Percentiles rank a stretch among this genome's conserved stretches.
Conservation (phyloP, 1,284 basidiomycete species). For the Anthracocystis setariae region DNA sequence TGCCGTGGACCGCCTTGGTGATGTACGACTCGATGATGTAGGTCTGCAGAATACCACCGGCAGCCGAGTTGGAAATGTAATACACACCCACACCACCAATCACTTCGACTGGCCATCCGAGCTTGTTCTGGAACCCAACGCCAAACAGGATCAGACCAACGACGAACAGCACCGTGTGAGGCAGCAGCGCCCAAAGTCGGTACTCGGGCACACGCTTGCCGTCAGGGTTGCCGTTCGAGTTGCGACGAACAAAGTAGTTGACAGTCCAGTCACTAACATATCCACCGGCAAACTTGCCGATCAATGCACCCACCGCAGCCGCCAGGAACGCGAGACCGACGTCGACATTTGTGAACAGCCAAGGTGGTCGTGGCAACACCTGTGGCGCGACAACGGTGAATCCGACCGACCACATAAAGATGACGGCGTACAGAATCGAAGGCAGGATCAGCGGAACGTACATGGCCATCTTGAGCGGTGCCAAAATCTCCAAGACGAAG, state of each 20-base stretch:
- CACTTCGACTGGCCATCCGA: slow-evolving; percentile 67
- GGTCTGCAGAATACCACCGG: slow-evolving; percentile 41
- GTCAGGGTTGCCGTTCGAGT: slow-evolving; percentile 24
- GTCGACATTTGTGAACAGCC: slow-evolving; percentile 59
- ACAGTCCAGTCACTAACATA: slow-evolving; percentile 63
- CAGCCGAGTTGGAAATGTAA: slow-evolving; percentile 50
- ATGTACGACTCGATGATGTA: slow-evolving; percentile 68
- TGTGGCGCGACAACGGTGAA: slow-evolving; percentile 66
- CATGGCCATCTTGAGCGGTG: slow-evolving; percentile 57
- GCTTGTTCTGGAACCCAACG: slow-evolving; percentile 54
- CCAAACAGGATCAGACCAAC: slow-evolving; percentile 64
- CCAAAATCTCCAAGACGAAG: slow-evolving; percentile 53
- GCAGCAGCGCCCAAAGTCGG: slow-evolving; percentile 65
- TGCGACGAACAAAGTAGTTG: slow-evolving; percentile 54
- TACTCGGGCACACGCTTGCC: slow-evolving; percentile 67
- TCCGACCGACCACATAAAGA: slow-evolving; percentile 67
- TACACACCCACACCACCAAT: slow-evolving; percentile 67
- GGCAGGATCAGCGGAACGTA: slow-evolving; percentile 52
- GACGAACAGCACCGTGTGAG: slow-evolving; percentile 62
- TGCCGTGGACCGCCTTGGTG: slow-evolving; percentile 62
- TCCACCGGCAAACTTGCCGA: slow-evolving; percentile 68
- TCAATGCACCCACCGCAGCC: slow-evolving; percentile 61
- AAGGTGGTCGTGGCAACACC: slow-evolving; percentile 65
- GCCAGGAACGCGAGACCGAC: slow-evolving; percentile 67
- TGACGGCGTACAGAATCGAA: slow-evolving; percentile 66